A percentile compares a stretch with the other conserved stretches of the same genome.
phyloP scores from a whole-genome alignment of 2,329 filamentous ascomycete genomes.

The Aspergillus puulaauensis region DNA sequence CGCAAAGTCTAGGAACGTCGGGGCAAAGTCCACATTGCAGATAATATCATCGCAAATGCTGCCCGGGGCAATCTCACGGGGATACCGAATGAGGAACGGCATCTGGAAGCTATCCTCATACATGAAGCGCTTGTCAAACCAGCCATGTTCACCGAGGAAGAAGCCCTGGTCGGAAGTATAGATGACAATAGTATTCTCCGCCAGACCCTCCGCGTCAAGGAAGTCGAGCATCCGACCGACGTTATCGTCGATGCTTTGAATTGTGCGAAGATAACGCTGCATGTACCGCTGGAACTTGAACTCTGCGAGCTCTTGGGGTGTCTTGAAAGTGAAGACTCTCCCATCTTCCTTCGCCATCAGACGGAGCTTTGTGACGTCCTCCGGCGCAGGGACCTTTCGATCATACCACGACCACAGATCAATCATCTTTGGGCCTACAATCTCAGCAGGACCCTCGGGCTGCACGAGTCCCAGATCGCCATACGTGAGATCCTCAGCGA shows the following conservation, averaged over 20 bases:
- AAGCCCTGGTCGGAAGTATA: conserved; percentile 58
- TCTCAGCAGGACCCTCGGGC: conserved; percentile 45
- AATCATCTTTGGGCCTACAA: neutral
- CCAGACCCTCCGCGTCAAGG: conserved; percentile 43
- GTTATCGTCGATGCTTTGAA: conserved; percentile 55
- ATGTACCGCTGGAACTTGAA: conserved; percentile 60
- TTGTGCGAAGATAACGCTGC: conserved; percentile 55
- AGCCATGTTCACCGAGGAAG: conserved; percentile 58
- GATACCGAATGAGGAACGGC: conserved; percentile 53
- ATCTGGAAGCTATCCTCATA: conserved; percentile 60
- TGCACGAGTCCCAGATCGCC: conserved; percentile 53
- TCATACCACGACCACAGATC: neutral
- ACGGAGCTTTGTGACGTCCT: neutral
- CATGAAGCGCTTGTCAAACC: conserved; percentile 61
- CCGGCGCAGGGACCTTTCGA: neutral
- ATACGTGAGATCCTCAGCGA: conserved; percentile 53
- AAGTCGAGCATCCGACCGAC: conserved; percentile 51
- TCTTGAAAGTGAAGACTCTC: conserved; percentile 48
- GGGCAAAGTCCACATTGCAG: conserved; percentile 56
- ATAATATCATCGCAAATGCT: conserved; percentile 50
- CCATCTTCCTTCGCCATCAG: conserved; percentile 42
- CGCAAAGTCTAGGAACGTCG: conserved; percentile 52
- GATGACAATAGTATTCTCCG: conserved; percentile 52
- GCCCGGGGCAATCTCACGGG: conserved; percentile 40
- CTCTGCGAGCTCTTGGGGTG: conserved; percentile 44